Conservation (phyloP, 352 stramenopile species). For the Phytophthora sansomeana region DNA sequence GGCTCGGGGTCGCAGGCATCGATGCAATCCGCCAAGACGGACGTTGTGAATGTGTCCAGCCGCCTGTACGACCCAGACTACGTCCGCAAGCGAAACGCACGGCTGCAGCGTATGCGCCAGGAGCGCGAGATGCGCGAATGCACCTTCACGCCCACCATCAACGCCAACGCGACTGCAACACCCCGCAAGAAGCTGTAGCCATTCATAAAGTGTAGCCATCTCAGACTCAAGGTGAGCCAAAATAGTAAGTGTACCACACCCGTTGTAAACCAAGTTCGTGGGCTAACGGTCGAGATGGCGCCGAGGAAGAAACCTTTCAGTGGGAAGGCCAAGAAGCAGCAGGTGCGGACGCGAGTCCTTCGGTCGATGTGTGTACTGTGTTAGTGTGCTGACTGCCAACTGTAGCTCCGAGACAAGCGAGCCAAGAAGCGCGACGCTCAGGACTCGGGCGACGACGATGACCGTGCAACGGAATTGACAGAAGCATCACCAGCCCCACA, state of each 20-base stretch:
- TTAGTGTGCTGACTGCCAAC: conserved; percentile 7
- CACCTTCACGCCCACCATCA: conserved; percentile 80
- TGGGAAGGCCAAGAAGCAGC: conserved; percentile 90
- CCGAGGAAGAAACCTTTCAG: conserved; percentile 85
- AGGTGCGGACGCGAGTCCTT: conserved; percentile 42
- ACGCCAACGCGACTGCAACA: conserved; percentile 44
- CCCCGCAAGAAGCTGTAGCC: conserved; percentile 43
- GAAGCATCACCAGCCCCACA: conserved; percentile 10
- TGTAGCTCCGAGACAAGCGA: conserved; percentile 78
- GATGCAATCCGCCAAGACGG: conserved; percentile 79
- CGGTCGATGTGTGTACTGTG: background rate
- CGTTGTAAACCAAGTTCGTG: background rate
- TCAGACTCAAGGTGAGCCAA: conserved; percentile 5
- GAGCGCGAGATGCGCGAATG: conserved; percentile 86
- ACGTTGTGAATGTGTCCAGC: conserved; percentile 78
- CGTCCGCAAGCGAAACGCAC: conserved; percentile 77
- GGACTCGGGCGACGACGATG: conserved; percentile 30
- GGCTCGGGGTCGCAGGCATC: conserved; percentile 63
- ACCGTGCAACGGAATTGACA: background rate
- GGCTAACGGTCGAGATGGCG: conserved; percentile 28
- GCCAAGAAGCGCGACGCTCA: conserved; percentile 59
- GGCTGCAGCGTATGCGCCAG: conserved; percentile 76
- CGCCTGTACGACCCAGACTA: conserved; percentile 89
- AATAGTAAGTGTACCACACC: background rate
- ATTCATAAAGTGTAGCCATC: conserved; percentile 26